Evolutionary conservation across 768 basidiomycete genomes (phyloP).

Genomic region (Kwoniella botswanensis): DNA sequence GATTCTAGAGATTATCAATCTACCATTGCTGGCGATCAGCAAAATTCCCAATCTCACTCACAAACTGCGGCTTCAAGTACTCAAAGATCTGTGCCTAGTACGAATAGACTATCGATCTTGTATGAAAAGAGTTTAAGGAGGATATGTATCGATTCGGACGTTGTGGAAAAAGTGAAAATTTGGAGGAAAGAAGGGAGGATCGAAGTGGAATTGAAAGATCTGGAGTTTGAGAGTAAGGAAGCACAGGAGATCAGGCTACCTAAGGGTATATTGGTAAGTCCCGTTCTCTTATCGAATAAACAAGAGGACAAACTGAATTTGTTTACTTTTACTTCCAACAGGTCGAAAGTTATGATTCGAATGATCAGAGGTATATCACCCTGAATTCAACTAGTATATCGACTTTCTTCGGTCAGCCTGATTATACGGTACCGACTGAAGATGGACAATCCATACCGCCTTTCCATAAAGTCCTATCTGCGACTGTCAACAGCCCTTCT

Average conservation of each 20-base stretch:
- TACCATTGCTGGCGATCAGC: slow-evolving; percentile 1
- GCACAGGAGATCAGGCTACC: slow-evolving; percentile 28
- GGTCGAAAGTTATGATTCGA: slow-evolving; percentile 55
- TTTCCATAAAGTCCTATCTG: slow-evolving; percentile 59
- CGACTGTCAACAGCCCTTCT: not conserved
- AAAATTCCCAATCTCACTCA: not conserved
- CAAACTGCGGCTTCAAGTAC: not conserved
- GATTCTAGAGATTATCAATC: slow-evolving; percentile 18
- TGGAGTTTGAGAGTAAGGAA: slow-evolving; percentile 19
- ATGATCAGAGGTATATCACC: slow-evolving; percentile 53
- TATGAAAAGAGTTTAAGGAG: slow-evolving; percentile 88
- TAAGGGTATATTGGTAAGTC: slow-evolving; percentile 56
- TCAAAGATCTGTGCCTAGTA: slow-evolving; percentile 35
- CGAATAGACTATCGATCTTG: slow-evolving; percentile 79
- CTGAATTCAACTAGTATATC: slow-evolving; percentile 39
- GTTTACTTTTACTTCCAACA: slow-evolving; percentile 10
- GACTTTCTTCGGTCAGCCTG: slow-evolving; percentile 10
- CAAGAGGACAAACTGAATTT: too few species aligned
- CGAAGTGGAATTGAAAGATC: slow-evolving; percentile 68
- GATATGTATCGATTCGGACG: slow-evolving; percentile 84
- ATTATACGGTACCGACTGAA: slow-evolving; percentile 1
- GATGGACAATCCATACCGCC: slow-evolving; percentile 66
- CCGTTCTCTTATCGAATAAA: not conserved
- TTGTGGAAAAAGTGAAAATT: slow-evolving; percentile 79
- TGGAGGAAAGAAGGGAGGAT: slow-evolving; percentile 82